Evolutionary conservation across 106 monocot species (phyloP).

Genomic region (Dendrobium chrysotoxum): DNA sequence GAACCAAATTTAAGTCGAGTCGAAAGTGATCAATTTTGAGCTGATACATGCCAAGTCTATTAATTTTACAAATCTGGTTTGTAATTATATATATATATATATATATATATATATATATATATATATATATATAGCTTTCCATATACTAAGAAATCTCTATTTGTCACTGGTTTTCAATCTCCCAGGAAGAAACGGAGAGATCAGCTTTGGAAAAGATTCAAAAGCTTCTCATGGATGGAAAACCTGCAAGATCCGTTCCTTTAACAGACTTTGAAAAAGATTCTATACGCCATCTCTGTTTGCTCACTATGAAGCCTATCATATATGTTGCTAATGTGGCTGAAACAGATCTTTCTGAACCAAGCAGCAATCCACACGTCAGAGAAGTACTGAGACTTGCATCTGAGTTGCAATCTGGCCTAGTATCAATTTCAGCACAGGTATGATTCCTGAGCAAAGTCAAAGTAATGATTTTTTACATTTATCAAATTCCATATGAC

Average conservation of each 20-base stretch:
- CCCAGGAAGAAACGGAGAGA: constrained; percentile 81
- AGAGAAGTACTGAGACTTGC: constrained; percentile 63
- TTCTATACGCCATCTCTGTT: constrained; percentile 75
- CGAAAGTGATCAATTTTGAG: not conserved
- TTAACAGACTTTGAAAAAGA: constrained; percentile 85
- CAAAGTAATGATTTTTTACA: not conserved
- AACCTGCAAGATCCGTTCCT: constrained; percentile 83
- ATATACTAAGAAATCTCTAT: not conserved
- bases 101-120: too few relatives aligned
- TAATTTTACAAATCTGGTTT: not conserved
- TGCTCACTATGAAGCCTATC: constrained; percentile 96
- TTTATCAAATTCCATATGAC: too few relatives aligned
- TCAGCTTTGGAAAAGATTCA: constrained; percentile 89
- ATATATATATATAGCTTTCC: not conserved
- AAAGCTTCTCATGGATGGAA: constrained; percentile 79
- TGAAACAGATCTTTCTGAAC: constrained; percentile 79
- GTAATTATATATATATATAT: too few relatives aligned
- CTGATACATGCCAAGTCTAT: not conserved
- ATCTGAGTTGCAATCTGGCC: constrained; percentile 79
- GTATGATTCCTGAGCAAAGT: constrained; percentile 23
- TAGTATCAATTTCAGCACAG: constrained; percentile 92
- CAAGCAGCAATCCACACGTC: constrained; percentile 68
- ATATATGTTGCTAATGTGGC: constrained; percentile 98
- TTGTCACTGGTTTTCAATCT: constrained; percentile 6
- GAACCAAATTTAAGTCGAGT: not conserved